phyloP scores from a whole-genome alignment of 75 land plant species.

The Sequoia sempervirens region DNA sequence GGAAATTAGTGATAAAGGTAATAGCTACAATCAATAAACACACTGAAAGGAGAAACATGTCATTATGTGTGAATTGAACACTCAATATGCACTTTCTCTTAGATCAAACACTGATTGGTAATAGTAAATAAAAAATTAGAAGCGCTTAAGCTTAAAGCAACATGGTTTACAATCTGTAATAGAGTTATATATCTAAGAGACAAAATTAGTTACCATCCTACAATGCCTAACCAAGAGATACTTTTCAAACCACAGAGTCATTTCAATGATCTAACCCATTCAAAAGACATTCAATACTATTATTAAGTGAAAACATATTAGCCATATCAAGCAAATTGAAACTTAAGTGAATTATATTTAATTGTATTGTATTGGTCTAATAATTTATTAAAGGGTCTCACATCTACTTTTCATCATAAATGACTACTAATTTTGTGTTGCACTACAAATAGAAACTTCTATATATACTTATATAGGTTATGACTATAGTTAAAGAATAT shows the following conservation, averaged over 20 bases:
- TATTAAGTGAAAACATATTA: neutral
- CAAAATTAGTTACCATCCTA: neutral
- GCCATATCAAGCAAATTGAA: neutral
- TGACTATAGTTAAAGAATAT: no score
- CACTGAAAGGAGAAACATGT: neutral
- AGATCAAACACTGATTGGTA: neutral
- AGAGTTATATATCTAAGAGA: neutral
- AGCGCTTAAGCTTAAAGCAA: neutral
- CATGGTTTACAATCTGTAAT: neutral
- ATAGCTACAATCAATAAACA: neutral
- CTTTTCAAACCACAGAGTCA: neutral
- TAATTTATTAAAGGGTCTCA: no score
- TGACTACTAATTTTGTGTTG: no score
- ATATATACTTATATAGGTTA: no score
- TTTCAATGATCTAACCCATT: neutral
- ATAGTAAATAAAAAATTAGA: neutral
- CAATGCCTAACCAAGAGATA: neutral
- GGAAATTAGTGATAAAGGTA: neutral
- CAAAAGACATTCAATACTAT: neutral
- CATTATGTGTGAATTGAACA: neutral
- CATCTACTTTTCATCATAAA: no score
- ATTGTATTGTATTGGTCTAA: no score
- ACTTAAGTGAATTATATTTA: no score
- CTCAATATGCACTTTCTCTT: neutral
- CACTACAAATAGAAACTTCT: no score